These are phyloP conservation scores for Pseudozyma pruni DNA, from an alignment of 1,284 basidiomycete species.

Conservation along the genomic window DNA sequence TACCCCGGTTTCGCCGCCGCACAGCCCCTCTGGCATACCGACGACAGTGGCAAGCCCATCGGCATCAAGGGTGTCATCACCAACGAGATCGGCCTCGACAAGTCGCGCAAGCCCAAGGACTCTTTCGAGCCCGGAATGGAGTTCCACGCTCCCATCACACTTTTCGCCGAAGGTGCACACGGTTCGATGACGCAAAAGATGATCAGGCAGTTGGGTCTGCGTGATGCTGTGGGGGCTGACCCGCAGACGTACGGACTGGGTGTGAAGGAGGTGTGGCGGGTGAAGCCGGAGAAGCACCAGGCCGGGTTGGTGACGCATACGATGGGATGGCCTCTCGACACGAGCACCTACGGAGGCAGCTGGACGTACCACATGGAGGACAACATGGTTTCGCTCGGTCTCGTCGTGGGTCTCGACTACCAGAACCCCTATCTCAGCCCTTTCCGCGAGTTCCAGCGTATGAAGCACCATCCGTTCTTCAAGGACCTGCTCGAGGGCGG, in stretches of 20 bases:
- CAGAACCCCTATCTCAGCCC: slow-evolving; percentile 92
- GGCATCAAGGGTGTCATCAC: slow-evolving; percentile 85
- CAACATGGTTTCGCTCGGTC: slow-evolving; percentile 86
- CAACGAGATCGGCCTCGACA: slow-evolving; percentile 93
- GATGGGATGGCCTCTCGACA: slow-evolving; percentile 90
- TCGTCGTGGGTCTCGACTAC: slow-evolving; percentile 95
- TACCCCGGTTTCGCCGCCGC: slow-evolving; percentile 97
- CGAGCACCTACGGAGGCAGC: slow-evolving; percentile 88
- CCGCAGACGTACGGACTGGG: slow-evolving; percentile 97
- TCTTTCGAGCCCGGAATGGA: slow-evolving; percentile 97
- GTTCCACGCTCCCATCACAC: slow-evolving; percentile 90
- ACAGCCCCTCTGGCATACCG: slow-evolving; percentile 79
- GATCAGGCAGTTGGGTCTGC: slow-evolving; percentile 80
- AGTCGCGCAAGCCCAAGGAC: slow-evolving; percentile 81
- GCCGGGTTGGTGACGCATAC: slow-evolving; percentile 92
- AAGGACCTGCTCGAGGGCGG: slow-evolving; percentile 80
- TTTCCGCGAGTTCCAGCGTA: slow-evolving; percentile 91
- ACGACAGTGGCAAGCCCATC: slow-evolving; percentile 72
- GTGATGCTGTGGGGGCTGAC: slow-evolving; percentile 76
- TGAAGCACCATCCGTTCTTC: slow-evolving; percentile 98
- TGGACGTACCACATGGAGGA: slow-evolving; percentile 97
- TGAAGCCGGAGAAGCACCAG: slow-evolving; percentile 79
- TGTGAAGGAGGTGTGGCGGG: slow-evolving; percentile 96
- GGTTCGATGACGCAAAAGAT: slow-evolving; percentile 88
- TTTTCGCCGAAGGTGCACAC: slow-evolving; percentile 96